Evolutionary conservation across 805 yeast species (phyloP), one percentile per base, ranked within the genome.

Genomic region (Nakazawaea wickerhamii): DNA sequence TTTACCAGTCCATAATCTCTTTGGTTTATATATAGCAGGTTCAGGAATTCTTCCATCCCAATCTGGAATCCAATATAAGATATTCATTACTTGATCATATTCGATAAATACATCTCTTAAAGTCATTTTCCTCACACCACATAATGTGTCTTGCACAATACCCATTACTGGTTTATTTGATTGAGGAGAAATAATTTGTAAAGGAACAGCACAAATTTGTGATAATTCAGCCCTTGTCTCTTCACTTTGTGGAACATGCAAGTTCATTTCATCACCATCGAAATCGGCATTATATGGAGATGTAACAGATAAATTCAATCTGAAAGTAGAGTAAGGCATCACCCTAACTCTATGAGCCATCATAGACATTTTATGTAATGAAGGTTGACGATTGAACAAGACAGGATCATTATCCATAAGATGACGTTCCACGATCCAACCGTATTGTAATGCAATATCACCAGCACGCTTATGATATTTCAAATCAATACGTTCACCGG

Each of bases 271-370:
- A 67, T 93, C 99, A 75, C 99, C 99, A 71, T 93, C 99, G 72
- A 93, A 93, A 83, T 93, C 99, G 36, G 99, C 99, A 68, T 93
- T 93, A 66, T 93, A 93, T n/a, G 99, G 99, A 15, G 98, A 88
- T 0, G 99, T 93, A 36, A 93, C 99, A 20, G 98, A 93, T 61
- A 93, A 71, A 60, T 93, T 93, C 69, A 93, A 73, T 69, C 99
- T 79, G 73, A 93, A 93, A 0, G 99, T 93, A 5, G 98, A 90
- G 61, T 89, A 93, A 10, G 99, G 99, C 96, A 93, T 89, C 36
- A 93, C 99, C 60, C 86, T 89, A 28, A 93, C 99, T 67, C 96
- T 78, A 63, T 93, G 99, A 14, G 96, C 95, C 98, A 93, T 93
- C 99, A 93, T 93, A 43, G 98, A 91, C 98, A 93, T 93, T 65